These are phyloP conservation scores for Abortiporus biennis DNA, from an alignment of 1,284 basidiomycete species.

Conservation along the genomic window DNA sequence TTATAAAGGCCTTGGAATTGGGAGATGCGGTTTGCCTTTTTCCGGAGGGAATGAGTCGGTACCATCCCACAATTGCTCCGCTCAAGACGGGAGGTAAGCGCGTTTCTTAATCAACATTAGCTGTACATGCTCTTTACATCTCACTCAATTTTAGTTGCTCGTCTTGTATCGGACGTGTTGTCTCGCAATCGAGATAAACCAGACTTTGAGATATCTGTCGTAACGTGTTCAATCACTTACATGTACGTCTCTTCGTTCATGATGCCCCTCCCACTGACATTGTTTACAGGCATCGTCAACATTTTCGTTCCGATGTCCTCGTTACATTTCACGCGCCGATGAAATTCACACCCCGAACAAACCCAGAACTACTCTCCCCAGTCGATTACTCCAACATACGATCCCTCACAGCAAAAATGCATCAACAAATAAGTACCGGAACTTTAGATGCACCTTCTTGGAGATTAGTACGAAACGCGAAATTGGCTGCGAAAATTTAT, in stretches of 20 bases:
- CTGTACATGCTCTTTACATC: not conserved
- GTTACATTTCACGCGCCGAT: conserved; percentile 79
- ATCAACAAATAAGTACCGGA: conserved; percentile 64
- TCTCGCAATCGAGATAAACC: conserved; percentile 63
- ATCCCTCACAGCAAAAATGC: conserved; percentile 55
- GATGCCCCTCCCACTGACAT: conserved; percentile 1
- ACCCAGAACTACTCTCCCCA: conserved; percentile 67
- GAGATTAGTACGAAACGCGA: conserved; percentile 68
- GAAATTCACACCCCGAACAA: conserved; percentile 50
- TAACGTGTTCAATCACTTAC: conserved; percentile 80
- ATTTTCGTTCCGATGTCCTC: conserved; percentile 81
- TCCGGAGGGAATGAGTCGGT: conserved; percentile 79
- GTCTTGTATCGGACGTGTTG: conserved; percentile 73
- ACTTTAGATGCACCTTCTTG: conserved; percentile 81
- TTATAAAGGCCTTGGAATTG: conserved; percentile 57
- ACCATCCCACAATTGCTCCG: conserved; percentile 77
- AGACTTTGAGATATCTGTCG: conserved; percentile 64
- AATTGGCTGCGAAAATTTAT: conserved; percentile 73
- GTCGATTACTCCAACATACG: conserved; percentile 57
- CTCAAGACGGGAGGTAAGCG: conserved; percentile 74
- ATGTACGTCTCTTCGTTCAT: conserved; percentile 39
- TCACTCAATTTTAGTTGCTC: conserved; percentile 47
- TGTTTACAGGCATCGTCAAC: conserved; percentile 47
- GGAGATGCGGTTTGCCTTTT: conserved; percentile 81
- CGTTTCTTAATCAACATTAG: conserved; percentile 2